phyloP scores from a whole-genome alignment of 2,329 filamentous ascomycete genomes.

The Colletotrichum cuscutae region DNA sequence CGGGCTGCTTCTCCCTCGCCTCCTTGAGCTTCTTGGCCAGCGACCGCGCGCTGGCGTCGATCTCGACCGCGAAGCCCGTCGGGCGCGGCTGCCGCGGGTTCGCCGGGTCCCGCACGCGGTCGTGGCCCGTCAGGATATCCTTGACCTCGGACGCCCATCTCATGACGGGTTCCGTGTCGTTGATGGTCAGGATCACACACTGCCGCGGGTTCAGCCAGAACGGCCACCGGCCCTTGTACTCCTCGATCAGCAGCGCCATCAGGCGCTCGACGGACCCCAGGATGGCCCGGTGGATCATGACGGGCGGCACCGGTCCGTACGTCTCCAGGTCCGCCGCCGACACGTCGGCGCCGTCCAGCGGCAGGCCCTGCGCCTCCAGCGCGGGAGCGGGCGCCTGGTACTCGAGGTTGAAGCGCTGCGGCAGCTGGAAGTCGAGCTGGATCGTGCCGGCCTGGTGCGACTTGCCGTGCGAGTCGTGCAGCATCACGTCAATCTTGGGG shows the following conservation, averaged over 20 bases:
- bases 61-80: constrained; percentile 73
- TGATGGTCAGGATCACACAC: constrained; percentile 78
- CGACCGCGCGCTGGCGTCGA: constrained; percentile 72
- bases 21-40: constrained; percentile 77
- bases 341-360: constrained; percentile 48
- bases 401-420: constrained; percentile 80
- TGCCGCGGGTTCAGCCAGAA: constrained; percentile 91
- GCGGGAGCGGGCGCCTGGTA: constrained; percentile 78
- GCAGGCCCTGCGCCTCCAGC: constrained; percentile 62
- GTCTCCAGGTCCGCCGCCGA: constrained; percentile 44
- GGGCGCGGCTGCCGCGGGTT: constrained; percentile 54
- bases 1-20: constrained; percentile 78
- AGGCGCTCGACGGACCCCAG: constrained; percentile 86
- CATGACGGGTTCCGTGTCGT: constrained; percentile 66
- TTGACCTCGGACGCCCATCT: constrained; percentile 58
- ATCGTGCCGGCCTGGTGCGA: constrained; percentile 91
- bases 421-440: constrained; percentile 90
- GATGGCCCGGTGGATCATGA: constrained; percentile 87
- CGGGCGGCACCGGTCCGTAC: constrained; percentile 72
- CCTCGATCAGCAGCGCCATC: constrained; percentile 86
- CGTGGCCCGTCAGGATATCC: constrained; percentile 62
- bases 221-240: constrained; percentile 82
- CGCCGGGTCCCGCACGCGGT: constrained; percentile 41
- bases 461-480: constrained; percentile 83
- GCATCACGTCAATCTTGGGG: constrained; percentile 89